Percentiles rank a stretch among this genome's conserved stretches.
Evolutionary conservation across 148 eudicot species (phyloP).

Genomic region (Fallopia convolvulus): DNA sequence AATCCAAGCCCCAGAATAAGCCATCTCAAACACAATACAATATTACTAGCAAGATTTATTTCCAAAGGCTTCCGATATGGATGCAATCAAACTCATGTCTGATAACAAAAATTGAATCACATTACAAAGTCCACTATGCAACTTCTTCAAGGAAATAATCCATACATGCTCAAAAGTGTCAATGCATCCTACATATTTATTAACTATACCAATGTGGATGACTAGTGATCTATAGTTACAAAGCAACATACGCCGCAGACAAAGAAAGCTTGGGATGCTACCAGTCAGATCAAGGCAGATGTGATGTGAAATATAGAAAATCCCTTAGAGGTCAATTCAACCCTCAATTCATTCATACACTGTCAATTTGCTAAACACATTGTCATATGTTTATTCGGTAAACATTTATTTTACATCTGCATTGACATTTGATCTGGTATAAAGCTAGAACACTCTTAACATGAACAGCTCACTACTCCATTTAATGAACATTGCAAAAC

Average conservation of each 20-base stretch:
- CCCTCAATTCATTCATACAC: background rate
- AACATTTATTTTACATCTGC: background rate
- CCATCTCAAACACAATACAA: background rate
- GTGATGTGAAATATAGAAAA: background rate
- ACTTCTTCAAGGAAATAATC: background rate
- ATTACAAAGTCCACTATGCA: background rate
- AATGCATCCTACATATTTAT: background rate
- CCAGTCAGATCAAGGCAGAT: background rate
- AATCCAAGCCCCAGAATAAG: background rate
- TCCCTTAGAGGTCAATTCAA: background rate
- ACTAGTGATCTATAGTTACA: background rate
- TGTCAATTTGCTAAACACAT: background rate
- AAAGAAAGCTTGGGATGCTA: background rate
- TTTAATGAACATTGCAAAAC: background rate
- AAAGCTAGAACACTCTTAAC: background rate
- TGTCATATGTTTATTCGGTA: background rate
- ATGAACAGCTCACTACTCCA: background rate
- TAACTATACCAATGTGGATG: background rate
- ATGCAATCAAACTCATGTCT: background rate
- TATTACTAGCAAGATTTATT: background rate
- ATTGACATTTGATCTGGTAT: background rate
- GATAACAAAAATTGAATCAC: background rate
- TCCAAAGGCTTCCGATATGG: background rate
- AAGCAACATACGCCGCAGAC: background rate
- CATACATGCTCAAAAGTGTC: background rate